Conservation (phyloP, 2,329 filamentous ascomycete genomes). For the Calonectria leucothoes region DNA sequence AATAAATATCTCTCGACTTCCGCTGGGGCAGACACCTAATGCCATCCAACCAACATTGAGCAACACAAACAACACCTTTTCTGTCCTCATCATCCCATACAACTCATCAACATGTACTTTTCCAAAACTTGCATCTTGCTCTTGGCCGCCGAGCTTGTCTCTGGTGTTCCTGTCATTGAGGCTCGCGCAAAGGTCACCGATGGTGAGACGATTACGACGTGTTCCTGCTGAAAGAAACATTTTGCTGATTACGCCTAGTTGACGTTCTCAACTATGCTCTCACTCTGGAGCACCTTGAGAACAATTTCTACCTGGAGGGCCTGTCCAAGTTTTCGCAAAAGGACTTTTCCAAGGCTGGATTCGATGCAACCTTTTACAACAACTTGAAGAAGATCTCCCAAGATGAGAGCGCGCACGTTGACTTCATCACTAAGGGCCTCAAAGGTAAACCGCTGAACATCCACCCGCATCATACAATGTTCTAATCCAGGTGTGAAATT, state of each 20-base stretch:
- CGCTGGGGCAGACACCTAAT: no score
- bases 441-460: no score
- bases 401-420: conserved; percentile 67
- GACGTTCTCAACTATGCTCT: conserved; percentile 60
- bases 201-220: neutral
- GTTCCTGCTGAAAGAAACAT: neutral
- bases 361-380: conserved; percentile 63
- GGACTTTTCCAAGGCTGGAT: conserved; percentile 65
- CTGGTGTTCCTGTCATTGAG: neutral
- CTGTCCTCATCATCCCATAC: no score
- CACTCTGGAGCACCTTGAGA: conserved; percentile 68
- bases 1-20: no score
- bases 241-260: neutral
- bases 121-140: neutral
- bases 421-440: conserved; percentile 62
- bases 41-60: no score
- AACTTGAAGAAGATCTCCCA: conserved; percentile 66
- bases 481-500: no score
- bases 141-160: neutral
- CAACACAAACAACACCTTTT: no score
- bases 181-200: neutral
- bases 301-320: conserved; percentile 71
- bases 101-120: neutral
- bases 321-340: conserved; percentile 66
- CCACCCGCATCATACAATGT: no score